Evolutionary conservation across 768 basidiomycete genomes (phyloP), one percentile per base, ranked within the genome.

Genomic region (Russula sp.): DNA sequence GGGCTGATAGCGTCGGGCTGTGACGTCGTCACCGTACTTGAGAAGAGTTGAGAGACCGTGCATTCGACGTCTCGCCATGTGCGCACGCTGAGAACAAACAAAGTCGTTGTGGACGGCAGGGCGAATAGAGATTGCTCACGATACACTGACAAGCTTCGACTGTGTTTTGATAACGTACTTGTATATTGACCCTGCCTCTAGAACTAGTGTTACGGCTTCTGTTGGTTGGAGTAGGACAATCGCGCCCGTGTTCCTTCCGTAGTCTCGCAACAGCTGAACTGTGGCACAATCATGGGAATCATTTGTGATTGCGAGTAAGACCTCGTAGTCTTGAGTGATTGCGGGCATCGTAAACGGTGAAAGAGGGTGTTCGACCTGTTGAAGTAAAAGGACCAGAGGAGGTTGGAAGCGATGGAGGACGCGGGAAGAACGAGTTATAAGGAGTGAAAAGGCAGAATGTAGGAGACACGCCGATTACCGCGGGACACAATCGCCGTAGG

Each of bases 121-220:
- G 51, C 2, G 32, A 6, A 50, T 32, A 27, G 44, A 45, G n/a
- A 34, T 20, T 48, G 76, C 85, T 69, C 73, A 88, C 87, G 85
- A 86, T 73, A 89, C 80, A 71, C 85, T 84, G 62, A 81, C 84
- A 34, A 88, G 86, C 69, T 83, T 84, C 55, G 82, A 80, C 66
- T 78, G 80, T 64, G 79, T 79, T 72, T 87, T 88, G 62, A 89
- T 75, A 40, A 84, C 85, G 72, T 89, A 88, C 69, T 81, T 80
- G 76, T 89, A 89, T 44, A 83, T 75, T 22, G 80, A 79, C 6
- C 87, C 87, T 20, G 87, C 85, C 69, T 87, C 85, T 66, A 89
- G 79, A 63, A 89, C 79, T 62, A 88, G 78, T 37, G 84, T 84
- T 59, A 89, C 76, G 48, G 79, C 81, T 70, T 89, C 86, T 53